Evolutionary conservation across 805 yeast genomes (phyloP), one percentile per base, ranked within the genome.

Genomic region (Candida piceae): DNA sequence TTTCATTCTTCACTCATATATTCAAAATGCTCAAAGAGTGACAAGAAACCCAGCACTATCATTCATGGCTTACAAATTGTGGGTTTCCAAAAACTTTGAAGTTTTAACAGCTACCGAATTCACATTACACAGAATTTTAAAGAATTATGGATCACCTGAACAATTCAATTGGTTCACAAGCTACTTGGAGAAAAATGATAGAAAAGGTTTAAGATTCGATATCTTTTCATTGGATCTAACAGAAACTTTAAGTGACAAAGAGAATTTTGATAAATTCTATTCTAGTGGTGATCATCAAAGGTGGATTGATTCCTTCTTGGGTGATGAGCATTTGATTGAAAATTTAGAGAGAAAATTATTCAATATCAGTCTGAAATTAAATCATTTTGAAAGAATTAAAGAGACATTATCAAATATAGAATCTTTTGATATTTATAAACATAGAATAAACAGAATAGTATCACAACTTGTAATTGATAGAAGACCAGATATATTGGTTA

Each of bases 41-140:
- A 50, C 61, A 1, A 32, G 36, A 29, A 58, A 57, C 31, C 28
- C 48, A 1, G 35, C 48, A 11, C 36, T 47, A 4, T 48, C 57
- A 31, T 49, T 43, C 21, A 45, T 45, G 34, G 52, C 54, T 1
- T 57, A 54, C 38, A 40, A 50, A 20, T 36, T 53, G 2, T 58
- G 63, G 63, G 12, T 51, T 4, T 45, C 54, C 10, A 44, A 38
- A 22, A 33, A 40, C 7, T 34, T 45, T 6, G 29, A 36, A 3
- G 46, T 54, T 3, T 38, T 31, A 10, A 35, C 44, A 10, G 35
- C 42, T 11, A 50, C 59, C 7, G 57, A 54, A 32, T 50, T 50
- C 4, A 42, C 40, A 16, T 18, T 58, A 23, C 54, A 47, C 28
- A 43, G 39, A 32, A 30, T 52, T 5, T 12, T 57, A 9, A 15